Percentiles rank a stretch among this genome's conserved stretches.
These are phyloP conservation scores for Aphanomyces cochlioides DNA, from an alignment of 352 stramenopile species.

Conservation along the genomic window DNA sequence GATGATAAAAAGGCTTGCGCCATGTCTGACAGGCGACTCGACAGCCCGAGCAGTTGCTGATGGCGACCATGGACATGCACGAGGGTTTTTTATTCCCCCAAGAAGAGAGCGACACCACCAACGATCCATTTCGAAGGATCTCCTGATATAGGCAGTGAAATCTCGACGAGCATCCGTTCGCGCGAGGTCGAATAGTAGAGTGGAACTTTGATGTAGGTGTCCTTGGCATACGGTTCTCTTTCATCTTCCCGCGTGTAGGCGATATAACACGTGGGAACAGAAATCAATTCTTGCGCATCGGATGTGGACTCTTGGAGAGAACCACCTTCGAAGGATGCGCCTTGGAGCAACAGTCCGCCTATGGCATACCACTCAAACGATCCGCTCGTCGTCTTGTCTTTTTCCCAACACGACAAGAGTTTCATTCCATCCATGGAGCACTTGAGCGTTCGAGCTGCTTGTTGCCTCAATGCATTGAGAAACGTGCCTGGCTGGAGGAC, in stretches of 20 bases:
- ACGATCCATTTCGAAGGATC: slow-evolving; percentile 76
- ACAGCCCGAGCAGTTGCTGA: no score
- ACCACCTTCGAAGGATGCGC: slow-evolving; percentile 79
- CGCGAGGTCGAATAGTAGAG: slow-evolving; percentile 76
- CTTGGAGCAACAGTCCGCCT: slow-evolving; percentile 77
- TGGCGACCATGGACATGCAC: no score
- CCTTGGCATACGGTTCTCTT: slow-evolving; percentile 64
- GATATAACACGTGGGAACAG: slow-evolving; percentile 75
- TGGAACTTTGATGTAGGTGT: slow-evolving; percentile 68
- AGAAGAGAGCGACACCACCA: slow-evolving; percentile 76
- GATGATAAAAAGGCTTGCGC: no score
- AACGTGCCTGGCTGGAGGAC: slow-evolving; percentile 92
- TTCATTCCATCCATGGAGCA: slow-evolving; percentile 90
- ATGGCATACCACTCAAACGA: slow-evolving; percentile 79
- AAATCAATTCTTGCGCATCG: slow-evolving; percentile 79
- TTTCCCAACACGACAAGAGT: slow-evolving; percentile 85
- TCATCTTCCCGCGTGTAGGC: slow-evolving; percentile 74
- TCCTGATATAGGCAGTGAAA: slow-evolving; percentile 68
- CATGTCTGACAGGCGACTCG: no score
- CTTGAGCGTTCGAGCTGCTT: slow-evolving; percentile 77
- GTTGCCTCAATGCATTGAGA: slow-evolving; percentile 91
- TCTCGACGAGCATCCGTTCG: slow-evolving; percentile 77
- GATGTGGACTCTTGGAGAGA: slow-evolving; percentile 70
- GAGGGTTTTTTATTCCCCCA: slow-evolving; percentile 51
- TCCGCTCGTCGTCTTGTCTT: slow-evolving; percentile 47